Evolutionary conservation across 2,329 filamentous ascomycete genomes (phyloP).

Genomic region (Trichoderma lentiforme): DNA sequence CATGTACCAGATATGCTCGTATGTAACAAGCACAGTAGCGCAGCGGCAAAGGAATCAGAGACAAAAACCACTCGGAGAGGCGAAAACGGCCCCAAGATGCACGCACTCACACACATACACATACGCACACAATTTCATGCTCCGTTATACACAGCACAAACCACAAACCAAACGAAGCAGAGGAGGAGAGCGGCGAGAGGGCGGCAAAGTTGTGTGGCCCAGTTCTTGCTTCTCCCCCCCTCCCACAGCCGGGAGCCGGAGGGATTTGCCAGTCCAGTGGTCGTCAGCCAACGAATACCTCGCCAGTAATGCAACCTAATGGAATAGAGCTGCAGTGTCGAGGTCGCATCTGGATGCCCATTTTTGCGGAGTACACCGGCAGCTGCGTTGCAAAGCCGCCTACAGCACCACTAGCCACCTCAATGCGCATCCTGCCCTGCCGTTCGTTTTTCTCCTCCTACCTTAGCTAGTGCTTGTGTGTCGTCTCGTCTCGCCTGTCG

Average conservation of each 20-base stretch:
- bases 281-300: slow-evolving; percentile 4
- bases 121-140: background rate
- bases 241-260: slow-evolving; percentile 11
- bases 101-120: background rate
- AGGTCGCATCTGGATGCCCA: slow-evolving; percentile 11
- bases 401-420: background rate
- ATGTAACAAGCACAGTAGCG: background rate
- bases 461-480: background rate
- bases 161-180: background rate
- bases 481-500: background rate
- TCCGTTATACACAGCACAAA: background rate
- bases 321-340: slow-evolving; percentile 3
- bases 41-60: background rate
- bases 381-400: background rate
- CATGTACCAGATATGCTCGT: background rate
- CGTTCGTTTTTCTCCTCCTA: background rate
- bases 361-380: slow-evolving; percentile 14
- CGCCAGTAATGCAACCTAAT: slow-evolving; percentile 13
- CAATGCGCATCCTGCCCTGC: slow-evolving; percentile 1
- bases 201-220: background rate
- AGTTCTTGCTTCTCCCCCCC: background rate
- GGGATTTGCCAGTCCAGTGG: background rate
- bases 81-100: background rate
- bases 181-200: background rate
- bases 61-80: background rate